Base-by-base conservation (phyloP, 345 rosid species). In the Brassica rapa region DNA sequence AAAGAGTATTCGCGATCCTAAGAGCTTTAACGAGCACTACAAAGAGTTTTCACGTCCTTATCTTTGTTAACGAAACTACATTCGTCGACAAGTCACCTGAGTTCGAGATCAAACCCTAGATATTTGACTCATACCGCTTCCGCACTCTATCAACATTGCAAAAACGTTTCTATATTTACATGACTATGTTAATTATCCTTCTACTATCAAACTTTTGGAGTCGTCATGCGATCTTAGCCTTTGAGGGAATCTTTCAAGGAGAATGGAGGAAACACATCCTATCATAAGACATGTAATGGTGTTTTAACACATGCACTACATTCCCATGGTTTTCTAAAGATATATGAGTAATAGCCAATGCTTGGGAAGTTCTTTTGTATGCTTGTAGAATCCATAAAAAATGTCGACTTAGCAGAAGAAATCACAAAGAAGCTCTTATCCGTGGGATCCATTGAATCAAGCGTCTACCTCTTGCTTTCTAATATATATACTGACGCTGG, bases 181-280 rank as follows among this genome's bases (percentile, higher is more conserved):
- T 68, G 67, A 69, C 49, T 37, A 55, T 62, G 74, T 59, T 53
- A 19, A 65, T 68, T 60, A 67, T 25, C 74, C 29, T 35, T 66
- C 70, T 73, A 59, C 65, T 61, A 10, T 74, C 75, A 79, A 62
- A 73, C 79, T 27, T 74, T 30, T 63, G 53, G 71, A 70, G 71
- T 53, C 14, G 5, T 43, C 70, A 64, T 43, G 69, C 16, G 4
- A 55, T 46, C 74, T 89, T 46, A 92, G 87, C 93, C 82, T 81
- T 87, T 84, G 75, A 94, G 88, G 81, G 87, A 91, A 71, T 92
- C 97, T 84, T 88, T 88, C 89, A 92, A 81, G n/a, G 95, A 87
- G 82, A 92, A 92, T 19, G 86, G 85, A 39, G 88, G 87, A 81
- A 75, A 69, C 72, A 81, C 87, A 66, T 92, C 97, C 98, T 94